A percentile compares a stretch with the other conserved stretches of the same genome.
phyloP scores from a whole-genome alignment of 768 basidiomycete species.

The Rickenella mellea region DNA sequence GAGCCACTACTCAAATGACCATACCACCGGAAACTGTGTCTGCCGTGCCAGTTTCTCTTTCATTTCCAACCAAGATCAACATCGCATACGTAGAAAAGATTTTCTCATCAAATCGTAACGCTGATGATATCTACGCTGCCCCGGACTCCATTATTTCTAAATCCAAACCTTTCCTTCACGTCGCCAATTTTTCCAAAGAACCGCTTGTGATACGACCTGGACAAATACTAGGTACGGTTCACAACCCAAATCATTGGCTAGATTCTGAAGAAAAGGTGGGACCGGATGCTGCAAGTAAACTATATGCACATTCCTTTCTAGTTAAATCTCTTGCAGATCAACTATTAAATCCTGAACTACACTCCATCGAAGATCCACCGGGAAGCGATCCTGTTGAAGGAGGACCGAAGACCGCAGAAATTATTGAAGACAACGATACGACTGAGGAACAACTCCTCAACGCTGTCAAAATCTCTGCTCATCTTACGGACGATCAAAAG shows the following conservation, averaged over 20 bases:
- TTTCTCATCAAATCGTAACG: neutral
- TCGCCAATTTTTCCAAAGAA: slow-evolving; percentile 6
- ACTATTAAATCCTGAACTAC: too few relatives aligned
- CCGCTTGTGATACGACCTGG: slow-evolving; percentile 2
- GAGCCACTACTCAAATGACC: neutral
- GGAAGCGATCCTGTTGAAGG: slow-evolving; percentile 16
- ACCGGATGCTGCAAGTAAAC: neutral
- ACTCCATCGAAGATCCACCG: neutral
- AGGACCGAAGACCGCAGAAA: slow-evolving; percentile 21
- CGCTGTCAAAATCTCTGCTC: too few relatives aligned
- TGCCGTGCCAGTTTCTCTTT: neutral
- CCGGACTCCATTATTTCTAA: slow-evolving; percentile 5
- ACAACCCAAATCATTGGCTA: slow-evolving; percentile 3
- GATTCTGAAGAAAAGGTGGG: slow-evolving; percentile 3
- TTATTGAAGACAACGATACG: slow-evolving; percentile 14
- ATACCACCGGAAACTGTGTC: slow-evolving; percentile 2
- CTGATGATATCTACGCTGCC: slow-evolving; percentile 1
- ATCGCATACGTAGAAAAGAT: slow-evolving; percentile 2
- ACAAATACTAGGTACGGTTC: slow-evolving; percentile 5
- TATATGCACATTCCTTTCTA: neutral
- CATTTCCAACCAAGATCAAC: slow-evolving; percentile 1
- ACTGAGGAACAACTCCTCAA: too few relatives aligned
- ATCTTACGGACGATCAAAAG: too few relatives aligned
- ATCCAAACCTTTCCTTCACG: neutral
- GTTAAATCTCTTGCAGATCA: neutral